These are phyloP conservation scores for Ceratobasidium sp. DNA, from an alignment of 1,284 basidiomycete species.

Conservation along the genomic window DNA sequence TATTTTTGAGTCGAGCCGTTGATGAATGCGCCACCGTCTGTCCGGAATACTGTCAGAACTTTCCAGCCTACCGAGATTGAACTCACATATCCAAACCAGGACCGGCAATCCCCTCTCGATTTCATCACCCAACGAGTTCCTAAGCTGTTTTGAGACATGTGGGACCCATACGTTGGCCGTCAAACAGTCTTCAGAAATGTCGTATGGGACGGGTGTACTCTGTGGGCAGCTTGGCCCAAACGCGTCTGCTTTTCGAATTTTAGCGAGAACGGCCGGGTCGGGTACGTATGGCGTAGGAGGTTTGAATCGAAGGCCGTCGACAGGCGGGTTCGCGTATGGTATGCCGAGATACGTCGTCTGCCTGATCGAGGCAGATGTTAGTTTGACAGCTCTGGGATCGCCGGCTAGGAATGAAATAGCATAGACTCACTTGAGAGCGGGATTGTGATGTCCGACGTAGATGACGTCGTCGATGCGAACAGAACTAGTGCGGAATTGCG, in stretches of 20 bases:
- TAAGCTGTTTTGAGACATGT: slow-evolving; percentile 9
- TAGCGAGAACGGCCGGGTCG: neutral
- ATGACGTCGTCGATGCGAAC: slow-evolving; percentile 8
- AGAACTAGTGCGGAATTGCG: neutral
- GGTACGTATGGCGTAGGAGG: slow-evolving; percentile 49
- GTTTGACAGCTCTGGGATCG: neutral
- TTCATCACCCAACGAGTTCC: neutral
- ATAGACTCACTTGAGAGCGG: slow-evolving; percentile 3
- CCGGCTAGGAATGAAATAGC: neutral
- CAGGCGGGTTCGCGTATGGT: slow-evolving; percentile 57
- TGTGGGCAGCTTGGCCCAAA: slow-evolving; percentile 30
- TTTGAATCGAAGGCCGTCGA: slow-evolving; percentile 50
- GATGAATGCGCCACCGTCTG: slow-evolving; percentile 49
- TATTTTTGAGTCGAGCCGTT: slow-evolving; percentile 40
- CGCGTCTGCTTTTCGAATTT: slow-evolving; percentile 31
- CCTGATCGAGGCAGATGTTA: neutral
- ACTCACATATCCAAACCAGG: slow-evolving; percentile 48
- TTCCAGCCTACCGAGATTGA: neutral
- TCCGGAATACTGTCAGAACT: neutral
- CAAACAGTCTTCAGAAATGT: slow-evolving; percentile 53
- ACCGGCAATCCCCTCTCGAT: slow-evolving; percentile 48
- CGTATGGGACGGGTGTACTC: slow-evolving; percentile 38
- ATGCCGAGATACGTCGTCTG: slow-evolving; percentile 58
- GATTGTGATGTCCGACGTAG: slow-evolving; percentile 5
- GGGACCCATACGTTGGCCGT: slow-evolving; percentile 51